Evolutionary conservation across 2,329 filamentous ascomycete species (phyloP).

Genomic region (Drechslerella coelobrocha): DNA sequence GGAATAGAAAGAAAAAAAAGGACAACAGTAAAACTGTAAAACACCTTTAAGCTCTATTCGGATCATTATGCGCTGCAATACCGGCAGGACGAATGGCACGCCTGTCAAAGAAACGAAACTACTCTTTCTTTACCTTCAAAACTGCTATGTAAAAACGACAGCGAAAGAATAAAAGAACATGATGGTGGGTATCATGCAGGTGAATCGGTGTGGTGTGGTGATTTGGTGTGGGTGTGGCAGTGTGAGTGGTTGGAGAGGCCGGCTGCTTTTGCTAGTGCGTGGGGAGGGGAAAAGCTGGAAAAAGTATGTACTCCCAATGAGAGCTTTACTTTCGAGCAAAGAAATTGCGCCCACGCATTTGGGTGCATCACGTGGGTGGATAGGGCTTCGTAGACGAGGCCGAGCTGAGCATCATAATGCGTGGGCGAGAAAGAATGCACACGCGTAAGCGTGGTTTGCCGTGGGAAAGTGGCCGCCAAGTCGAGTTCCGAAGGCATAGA

Average conservation of each 20-base stretch:
- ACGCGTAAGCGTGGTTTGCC: neutral
- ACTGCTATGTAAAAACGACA: neutral
- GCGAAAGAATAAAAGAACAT: constrained; percentile 1
- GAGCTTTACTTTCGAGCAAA: neutral
- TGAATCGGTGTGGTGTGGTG: neutral
- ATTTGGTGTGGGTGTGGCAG: constrained; percentile 1
- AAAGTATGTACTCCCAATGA: neutral
- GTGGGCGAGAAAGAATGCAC: neutral
- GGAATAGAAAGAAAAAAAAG: constrained; percentile 7
- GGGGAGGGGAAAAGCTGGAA: neutral
- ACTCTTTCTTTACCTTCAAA: neutral
- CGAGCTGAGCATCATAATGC: neutral
- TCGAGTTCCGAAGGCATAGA: neutral
- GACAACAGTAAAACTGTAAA: constrained; percentile 2
- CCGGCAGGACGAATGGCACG: constrained; percentile 18
- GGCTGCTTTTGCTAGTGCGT: neutral
- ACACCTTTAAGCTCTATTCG: constrained; percentile 45
- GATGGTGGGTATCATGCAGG: constrained; percentile 31
- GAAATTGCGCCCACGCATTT: neutral
- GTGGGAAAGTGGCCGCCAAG: neutral
- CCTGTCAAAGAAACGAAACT: constrained; percentile 8
- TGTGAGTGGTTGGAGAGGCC: constrained; percentile 2
- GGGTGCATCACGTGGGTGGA: constrained; percentile 8
- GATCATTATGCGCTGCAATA: constrained; percentile 11
- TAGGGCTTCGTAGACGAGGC: neutral